Evolutionary conservation across 1,284 basidiomycete species (phyloP).

Genomic region (Microbotryomycetes sp.): DNA sequence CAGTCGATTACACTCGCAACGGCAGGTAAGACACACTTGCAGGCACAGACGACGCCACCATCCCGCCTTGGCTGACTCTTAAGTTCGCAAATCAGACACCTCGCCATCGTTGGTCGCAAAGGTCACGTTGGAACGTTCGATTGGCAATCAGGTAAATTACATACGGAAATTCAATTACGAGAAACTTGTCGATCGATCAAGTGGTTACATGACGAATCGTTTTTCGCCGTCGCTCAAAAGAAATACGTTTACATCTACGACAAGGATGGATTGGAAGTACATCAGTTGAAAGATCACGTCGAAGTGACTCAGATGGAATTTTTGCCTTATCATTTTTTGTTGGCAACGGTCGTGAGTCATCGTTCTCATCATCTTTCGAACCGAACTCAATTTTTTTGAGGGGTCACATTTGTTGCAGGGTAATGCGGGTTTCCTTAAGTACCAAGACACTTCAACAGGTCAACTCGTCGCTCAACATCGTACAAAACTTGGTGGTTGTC

Average conservation of each 20-base stretch:
- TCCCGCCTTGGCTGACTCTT: background rate
- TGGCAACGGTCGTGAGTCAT: constrained; percentile 67
- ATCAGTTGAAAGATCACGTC: constrained; percentile 69
- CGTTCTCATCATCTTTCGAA: constrained; percentile 2
- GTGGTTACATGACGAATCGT: constrained; percentile 86
- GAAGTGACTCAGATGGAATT: constrained; percentile 89
- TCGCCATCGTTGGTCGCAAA: constrained; percentile 71
- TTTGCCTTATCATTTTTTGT: constrained; percentile 90
- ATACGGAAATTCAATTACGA: constrained; percentile 79
- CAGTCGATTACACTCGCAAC: constrained; percentile 75
- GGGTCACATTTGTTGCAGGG: constrained; percentile 50
- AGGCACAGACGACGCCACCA: background rate
- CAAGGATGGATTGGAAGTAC: constrained; percentile 85
- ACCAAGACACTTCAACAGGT: constrained; percentile 95
- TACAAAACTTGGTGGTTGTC: constrained; percentile 81
- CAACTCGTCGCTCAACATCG: constrained; percentile 78
- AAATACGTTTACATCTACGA: constrained; percentile 97
- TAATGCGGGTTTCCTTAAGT: constrained; percentile 83
- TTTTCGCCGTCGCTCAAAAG: constrained; percentile 92
- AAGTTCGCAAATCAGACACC: constrained; percentile 51
- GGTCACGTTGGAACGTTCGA: constrained; percentile 95
- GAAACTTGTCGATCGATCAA: constrained; percentile 89
- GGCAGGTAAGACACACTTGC: constrained; percentile 58
- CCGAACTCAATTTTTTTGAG: background rate
- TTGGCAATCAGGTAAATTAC: constrained; percentile 80